Percentiles rank a stretch among this genome's conserved stretches.
These are phyloP conservation scores for Camelina neglecta DNA, from an alignment of 345 rosid genomes.

Conservation along the genomic window DNA sequence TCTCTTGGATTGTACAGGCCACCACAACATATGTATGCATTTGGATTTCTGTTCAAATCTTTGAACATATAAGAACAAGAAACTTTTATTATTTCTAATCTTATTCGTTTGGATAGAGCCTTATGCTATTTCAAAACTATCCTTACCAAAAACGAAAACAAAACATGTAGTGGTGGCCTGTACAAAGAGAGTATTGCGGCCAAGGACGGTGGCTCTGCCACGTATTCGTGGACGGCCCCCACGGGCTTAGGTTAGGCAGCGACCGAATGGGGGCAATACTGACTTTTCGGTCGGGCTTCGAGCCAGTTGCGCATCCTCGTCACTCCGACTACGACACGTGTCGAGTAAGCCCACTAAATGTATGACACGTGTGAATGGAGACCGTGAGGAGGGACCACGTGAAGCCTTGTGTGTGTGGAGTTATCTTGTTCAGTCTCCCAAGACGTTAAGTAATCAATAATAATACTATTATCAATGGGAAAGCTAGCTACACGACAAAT, in stretches of 20 bases:
- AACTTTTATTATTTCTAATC: background rate
- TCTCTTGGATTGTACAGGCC: background rate
- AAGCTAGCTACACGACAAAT: constrained; percentile 34
- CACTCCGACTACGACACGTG: constrained; percentile 43
- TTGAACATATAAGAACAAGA: background rate
- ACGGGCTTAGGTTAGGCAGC: constrained; percentile 8
- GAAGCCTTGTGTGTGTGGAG: constrained; percentile 31
- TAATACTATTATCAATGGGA: constrained; percentile 26
- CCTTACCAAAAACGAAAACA: background rate
- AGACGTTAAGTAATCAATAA: constrained; percentile 42
- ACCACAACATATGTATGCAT: background rate
- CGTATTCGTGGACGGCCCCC: background rate
- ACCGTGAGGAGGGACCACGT: constrained; percentile 33
- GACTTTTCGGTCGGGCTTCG: constrained; percentile 14
- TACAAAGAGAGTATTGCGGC: constrained; percentile 21
- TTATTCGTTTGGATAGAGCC: background rate
- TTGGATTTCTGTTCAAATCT: constrained; percentile 7
- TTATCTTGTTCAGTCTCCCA: constrained; percentile 49
- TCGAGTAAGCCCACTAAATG: background rate
- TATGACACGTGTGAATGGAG: constrained; percentile 11
- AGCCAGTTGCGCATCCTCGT: constrained; percentile 43
- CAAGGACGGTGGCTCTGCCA: constrained; percentile 24
- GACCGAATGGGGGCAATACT: constrained; percentile 27
- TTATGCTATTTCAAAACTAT: background rate
- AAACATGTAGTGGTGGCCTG: background rate